phyloP scores from a whole-genome alignment of 202 grass and related monocot genomes.

The Carex arenaria region DNA sequence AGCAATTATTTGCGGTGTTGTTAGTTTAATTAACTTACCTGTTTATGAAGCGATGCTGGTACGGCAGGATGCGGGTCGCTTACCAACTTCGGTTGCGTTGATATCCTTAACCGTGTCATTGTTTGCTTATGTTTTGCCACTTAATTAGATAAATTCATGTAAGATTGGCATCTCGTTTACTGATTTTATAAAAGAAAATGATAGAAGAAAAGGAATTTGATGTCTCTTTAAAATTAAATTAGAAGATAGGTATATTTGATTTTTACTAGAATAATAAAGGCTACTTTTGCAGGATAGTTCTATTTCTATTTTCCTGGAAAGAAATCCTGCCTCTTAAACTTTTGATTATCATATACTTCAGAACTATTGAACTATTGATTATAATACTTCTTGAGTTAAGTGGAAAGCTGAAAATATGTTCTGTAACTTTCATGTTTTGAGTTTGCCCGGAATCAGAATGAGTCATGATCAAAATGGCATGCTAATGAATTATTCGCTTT shows the following conservation, averaged over 20 bases:
- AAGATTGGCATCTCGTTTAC: background rate
- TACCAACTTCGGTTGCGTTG: conserved; percentile 19
- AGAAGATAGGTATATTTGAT: background rate
- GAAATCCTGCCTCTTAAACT: background rate
- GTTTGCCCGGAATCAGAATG: too few relatives aligned
- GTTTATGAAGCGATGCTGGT: conserved; percentile 40
- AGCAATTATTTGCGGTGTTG: background rate
- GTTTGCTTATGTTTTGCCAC: conserved; percentile 20
- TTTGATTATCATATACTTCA: background rate
- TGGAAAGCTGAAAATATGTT: too few relatives aligned
- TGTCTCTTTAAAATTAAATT: background rate
- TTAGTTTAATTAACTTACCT: conserved; percentile 29
- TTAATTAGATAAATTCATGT: background rate
- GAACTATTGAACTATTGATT: too few relatives aligned
- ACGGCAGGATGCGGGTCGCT: conserved; percentile 21
- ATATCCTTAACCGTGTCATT: conserved; percentile 18
- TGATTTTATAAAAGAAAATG: background rate
- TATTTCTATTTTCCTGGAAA: background rate
- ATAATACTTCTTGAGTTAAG: too few relatives aligned
- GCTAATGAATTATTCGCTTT: too few relatives aligned
- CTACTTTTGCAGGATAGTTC: background rate
- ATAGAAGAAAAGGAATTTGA: background rate
- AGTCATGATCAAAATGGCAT: too few relatives aligned
- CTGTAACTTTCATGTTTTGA: too few relatives aligned
- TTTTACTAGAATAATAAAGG: background rate